Evolutionary conservation across 2,329 filamentous ascomycete species (phyloP), one percentile per base, ranked within the genome.

Genomic region (Colletotrichum cuscutae): DNA sequence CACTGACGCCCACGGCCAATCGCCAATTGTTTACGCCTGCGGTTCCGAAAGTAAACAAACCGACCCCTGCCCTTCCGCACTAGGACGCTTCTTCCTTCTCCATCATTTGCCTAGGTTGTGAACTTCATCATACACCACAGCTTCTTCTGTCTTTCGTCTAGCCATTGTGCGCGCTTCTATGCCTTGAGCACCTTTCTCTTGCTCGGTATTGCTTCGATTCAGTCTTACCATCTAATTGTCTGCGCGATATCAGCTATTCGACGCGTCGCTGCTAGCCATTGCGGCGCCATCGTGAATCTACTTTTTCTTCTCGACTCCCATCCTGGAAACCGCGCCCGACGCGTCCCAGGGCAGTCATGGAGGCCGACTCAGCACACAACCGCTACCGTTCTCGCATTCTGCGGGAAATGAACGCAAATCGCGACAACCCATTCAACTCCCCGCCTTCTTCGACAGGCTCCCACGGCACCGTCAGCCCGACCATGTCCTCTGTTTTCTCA

Each of bases 391-490:
- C 84, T 77, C 84, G 84, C 76, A 85, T 86, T 73, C 82, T 86
- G 76, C 84, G 86, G 80, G 86, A 88, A 81, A 87, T 88, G 85
- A 84, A 86, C 61, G 82, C 85, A 75, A 85, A 87, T 80, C 83
- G 85, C 79, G 84, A 88, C 72, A 88, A 89, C 79, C 88, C 88
- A 6, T 89, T 89, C 81, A 88, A 88, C 80, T 89, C 88, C 24
- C 88, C 88, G 5, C 88, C 88, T 24, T 89, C 88, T 7, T 90
- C 88, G 7, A 89, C 88, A 35, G 88, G 88, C 68, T 88, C 87
- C 65, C 88, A 89, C 80, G 88, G 88, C 78, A 89, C 87, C 73
- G 84, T 89, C 75, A 88, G 86, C 77, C 85, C 86, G 66, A 89
- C 87, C 58, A 78, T 85, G 64, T 88, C 88, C 49, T 86, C 87